A percentile compares a stretch with the other conserved stretches of the same genome.
Evolutionary conservation across 2,329 filamentous ascomycete genomes (phyloP).

Genomic region (Aciculosporium take): DNA sequence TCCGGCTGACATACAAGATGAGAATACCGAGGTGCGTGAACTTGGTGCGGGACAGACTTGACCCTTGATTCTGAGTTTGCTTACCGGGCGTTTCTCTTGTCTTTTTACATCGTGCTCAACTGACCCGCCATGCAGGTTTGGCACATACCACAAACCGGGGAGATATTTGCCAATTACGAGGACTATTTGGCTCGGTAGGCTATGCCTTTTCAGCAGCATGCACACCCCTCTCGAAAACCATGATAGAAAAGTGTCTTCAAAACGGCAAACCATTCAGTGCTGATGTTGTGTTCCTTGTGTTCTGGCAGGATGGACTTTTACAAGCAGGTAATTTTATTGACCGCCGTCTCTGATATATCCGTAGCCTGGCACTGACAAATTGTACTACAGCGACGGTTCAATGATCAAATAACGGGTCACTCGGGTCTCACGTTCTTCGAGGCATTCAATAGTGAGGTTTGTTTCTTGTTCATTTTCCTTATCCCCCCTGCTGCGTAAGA

Average conservation of each 20-base stretch:
- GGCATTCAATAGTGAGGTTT: slow-evolving; percentile 79
- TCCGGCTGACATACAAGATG: slow-evolving; percentile 58
- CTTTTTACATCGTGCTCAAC: neutral
- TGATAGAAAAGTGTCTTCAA: neutral
- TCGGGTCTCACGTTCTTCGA: slow-evolving; percentile 86
- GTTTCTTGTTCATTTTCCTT: neutral
- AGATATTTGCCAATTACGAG: slow-evolving; percentile 81
- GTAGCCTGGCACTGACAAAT: slow-evolving; percentile 1
- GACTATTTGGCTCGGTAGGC: slow-evolving; percentile 69
- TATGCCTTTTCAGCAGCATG: neutral
- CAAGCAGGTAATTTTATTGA: slow-evolving; percentile 47
- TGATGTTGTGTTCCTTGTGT: slow-evolving; percentile 7
- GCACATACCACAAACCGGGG: slow-evolving; percentile 79
- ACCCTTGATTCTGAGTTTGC: neutral
- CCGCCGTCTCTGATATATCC: neutral
- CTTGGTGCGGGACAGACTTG: neutral
- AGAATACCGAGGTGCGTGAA: slow-evolving; percentile 62
- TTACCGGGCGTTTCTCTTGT: neutral
- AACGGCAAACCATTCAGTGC: neutral
- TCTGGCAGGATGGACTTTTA: slow-evolving; percentile 72
- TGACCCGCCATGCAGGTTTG: slow-evolving; percentile 52
- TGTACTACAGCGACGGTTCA: slow-evolving; percentile 58
- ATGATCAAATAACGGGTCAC: slow-evolving; percentile 90
- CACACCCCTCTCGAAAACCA: neutral
- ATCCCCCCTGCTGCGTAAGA: too few species aligned